Evolutionary conservation across 2,329 filamentous ascomycete genomes (phyloP).

Genomic region (Chaetomium globosum): DNA sequence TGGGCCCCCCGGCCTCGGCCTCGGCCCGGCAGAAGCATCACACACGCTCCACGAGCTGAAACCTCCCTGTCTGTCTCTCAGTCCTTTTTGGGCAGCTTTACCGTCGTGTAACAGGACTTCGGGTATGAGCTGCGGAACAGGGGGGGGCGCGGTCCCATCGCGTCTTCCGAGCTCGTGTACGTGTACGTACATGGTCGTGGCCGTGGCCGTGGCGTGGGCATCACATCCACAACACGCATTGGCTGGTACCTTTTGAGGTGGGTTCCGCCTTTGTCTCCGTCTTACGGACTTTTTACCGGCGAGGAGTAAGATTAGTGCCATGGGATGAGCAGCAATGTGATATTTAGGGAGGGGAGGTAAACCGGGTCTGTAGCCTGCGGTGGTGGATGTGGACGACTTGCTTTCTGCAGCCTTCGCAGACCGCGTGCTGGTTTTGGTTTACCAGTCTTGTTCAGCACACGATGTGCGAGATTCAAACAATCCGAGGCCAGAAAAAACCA

Average conservation of each 20-base stretch:
- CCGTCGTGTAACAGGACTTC: constrained; percentile 13
- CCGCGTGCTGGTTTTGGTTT: too few species aligned
- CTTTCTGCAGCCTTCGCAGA: too few species aligned
- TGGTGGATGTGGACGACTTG: not conserved
- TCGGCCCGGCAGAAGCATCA: constrained; percentile 12
- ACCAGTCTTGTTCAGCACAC: too few species aligned
- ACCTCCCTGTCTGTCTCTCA: not conserved
- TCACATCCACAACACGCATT: not conserved
- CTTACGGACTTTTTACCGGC: too few species aligned
- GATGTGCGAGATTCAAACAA: too few species aligned
- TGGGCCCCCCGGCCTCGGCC: not conserved
- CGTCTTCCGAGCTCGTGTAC: not conserved
- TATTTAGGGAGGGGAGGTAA: not conserved
- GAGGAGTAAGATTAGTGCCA: too few species aligned
- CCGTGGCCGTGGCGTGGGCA: too few species aligned
- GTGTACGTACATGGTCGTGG: not conserved
- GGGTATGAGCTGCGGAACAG: constrained; percentile 8
- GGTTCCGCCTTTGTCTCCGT: too few species aligned
- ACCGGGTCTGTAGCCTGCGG: not conserved
- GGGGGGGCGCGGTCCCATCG: too few species aligned
- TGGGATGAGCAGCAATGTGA: not conserved
- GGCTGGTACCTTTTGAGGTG: not conserved
- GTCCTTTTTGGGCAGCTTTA: not conserved
- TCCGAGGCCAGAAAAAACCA: too few species aligned
- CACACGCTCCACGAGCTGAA: not conserved